A percentile compares a stretch with the other conserved stretches of the same genome.
phyloP scores from a whole-genome alignment of 306 rosid species.

The Amphicarpaea edgeworthii region DNA sequence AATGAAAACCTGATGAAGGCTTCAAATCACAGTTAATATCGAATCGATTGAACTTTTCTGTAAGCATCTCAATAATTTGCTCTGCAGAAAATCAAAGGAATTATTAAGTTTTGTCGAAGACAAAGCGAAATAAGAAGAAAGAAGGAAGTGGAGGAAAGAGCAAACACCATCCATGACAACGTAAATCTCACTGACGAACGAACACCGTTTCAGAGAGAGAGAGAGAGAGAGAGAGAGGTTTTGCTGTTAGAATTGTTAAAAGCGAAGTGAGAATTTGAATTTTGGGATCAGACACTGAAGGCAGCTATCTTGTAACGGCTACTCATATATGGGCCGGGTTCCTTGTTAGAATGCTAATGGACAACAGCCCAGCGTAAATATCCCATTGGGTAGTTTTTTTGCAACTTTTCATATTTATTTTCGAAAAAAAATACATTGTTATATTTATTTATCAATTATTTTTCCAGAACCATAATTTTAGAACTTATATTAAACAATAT shows the following conservation, averaged over 20 bases:
- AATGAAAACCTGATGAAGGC: constrained; percentile 51
- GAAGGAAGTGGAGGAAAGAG: not conserved
- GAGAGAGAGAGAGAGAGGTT: too few relatives aligned
- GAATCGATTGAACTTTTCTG: constrained; percentile 41
- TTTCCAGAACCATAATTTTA: too few relatives aligned
- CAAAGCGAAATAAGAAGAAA: constrained; percentile 8
- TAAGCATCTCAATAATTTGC: constrained; percentile 49
- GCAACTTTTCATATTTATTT: too few relatives aligned
- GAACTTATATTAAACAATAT: too few relatives aligned
- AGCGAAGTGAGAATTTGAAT: constrained; percentile 42
- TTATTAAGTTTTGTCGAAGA: constrained; percentile 6
- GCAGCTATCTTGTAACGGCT: constrained; percentile 65
- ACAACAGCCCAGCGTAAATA: too few relatives aligned
- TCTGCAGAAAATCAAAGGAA: constrained; percentile 45
- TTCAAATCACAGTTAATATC: constrained; percentile 44
- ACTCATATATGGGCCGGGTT: constrained; percentile 22
- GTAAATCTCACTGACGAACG: not conserved
- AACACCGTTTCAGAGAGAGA: not conserved
- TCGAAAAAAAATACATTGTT: too few relatives aligned
- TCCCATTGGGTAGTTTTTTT: too few relatives aligned
- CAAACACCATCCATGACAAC: constrained; percentile 64
- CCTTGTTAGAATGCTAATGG: not conserved
- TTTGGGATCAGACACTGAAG: constrained; percentile 25
- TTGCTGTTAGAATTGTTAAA: too few relatives aligned
- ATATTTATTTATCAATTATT: too few relatives aligned